Evolutionary conservation across 2,329 filamentous ascomycete species (phyloP).

Genomic region (Botryotinia narcissicola): DNA sequence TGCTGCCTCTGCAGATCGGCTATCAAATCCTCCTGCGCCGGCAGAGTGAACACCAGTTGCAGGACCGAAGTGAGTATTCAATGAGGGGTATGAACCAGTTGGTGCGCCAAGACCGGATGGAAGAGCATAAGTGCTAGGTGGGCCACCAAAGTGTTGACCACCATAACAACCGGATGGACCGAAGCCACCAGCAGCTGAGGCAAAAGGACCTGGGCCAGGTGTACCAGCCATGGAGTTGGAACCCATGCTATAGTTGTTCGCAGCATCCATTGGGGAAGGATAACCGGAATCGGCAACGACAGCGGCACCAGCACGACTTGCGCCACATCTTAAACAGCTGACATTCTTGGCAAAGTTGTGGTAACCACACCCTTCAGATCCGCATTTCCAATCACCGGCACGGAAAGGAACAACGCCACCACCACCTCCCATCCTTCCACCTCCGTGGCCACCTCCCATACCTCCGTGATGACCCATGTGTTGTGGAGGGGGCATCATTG

Average conservation of each 20-base stretch:
- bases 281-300: constrained; percentile 93
- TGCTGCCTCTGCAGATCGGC: constrained; percentile 87
- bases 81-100: constrained; percentile 74
- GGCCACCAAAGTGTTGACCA: constrained; percentile 80
- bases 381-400: constrained; percentile 98
- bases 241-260: constrained; percentile 80
- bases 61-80: constrained; percentile 77
- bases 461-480: constrained; percentile 64
- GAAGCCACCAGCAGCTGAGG: constrained; percentile 66
- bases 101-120: constrained; percentile 81
- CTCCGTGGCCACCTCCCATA: constrained; percentile 52
- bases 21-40: constrained; percentile 84
- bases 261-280: constrained; percentile 83
- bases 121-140: constrained; percentile 83
- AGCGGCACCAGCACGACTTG: constrained; percentile 87
- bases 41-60: constrained; percentile 77
- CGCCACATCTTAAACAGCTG: constrained; percentile 92
- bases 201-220: constrained; percentile 73
- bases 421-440: constrained; percentile 74
- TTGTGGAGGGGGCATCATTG: constrained; percentile 76
- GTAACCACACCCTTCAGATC: constrained; percentile 94
- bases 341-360: constrained; percentile 99
- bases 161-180: constrained; percentile 61
- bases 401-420: constrained; percentile 92
- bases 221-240: constrained; percentile 84